phyloP scores from a whole-genome alignment of 257 asterid species.

The Verbascum thapsus region DNA sequence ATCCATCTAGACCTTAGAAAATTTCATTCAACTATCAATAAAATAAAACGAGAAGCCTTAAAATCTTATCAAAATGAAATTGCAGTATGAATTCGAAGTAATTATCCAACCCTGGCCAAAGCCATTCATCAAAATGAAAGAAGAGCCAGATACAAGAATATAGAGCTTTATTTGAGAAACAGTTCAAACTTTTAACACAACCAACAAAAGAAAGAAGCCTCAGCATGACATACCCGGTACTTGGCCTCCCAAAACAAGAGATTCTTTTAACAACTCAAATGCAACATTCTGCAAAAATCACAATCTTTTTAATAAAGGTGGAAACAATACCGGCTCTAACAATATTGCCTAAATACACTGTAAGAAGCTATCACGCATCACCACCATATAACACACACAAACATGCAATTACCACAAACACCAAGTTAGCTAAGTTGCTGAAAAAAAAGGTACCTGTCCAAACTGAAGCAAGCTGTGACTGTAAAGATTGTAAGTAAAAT shows the following conservation, averaged over 20 bases:
- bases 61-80: constrained; percentile 3
- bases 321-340: neutral
- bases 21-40: neutral
- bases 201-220: constrained; percentile 22
- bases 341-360: constrained; percentile 8
- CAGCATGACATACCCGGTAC: constrained; percentile 50
- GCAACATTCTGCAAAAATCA: constrained; percentile 81
- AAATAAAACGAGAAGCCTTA: neutral
- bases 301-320: constrained; percentile 17
- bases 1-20: neutral
- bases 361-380: constrained; percentile 3
- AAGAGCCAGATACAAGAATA: neutral
- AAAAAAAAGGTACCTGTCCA: constrained; percentile 74
- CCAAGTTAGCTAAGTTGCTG: neutral
- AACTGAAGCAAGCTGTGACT: constrained; percentile 97
- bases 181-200: constrained; percentile 8
- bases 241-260: constrained; percentile 48
- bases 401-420: constrained; percentile 11
- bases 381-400: neutral
- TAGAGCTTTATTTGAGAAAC: constrained; percentile 1
- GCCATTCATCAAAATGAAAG: neutral
- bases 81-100: neutral
- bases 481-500: constrained; percentile 74
- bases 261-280: constrained; percentile 70
- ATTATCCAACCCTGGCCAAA: neutral